Percentiles rank a stretch among this genome's conserved stretches.
These are phyloP conservation scores for Blastomyces silverae DNA, from an alignment of 2,329 filamentous ascomycete genomes.

Conservation along the genomic window DNA sequence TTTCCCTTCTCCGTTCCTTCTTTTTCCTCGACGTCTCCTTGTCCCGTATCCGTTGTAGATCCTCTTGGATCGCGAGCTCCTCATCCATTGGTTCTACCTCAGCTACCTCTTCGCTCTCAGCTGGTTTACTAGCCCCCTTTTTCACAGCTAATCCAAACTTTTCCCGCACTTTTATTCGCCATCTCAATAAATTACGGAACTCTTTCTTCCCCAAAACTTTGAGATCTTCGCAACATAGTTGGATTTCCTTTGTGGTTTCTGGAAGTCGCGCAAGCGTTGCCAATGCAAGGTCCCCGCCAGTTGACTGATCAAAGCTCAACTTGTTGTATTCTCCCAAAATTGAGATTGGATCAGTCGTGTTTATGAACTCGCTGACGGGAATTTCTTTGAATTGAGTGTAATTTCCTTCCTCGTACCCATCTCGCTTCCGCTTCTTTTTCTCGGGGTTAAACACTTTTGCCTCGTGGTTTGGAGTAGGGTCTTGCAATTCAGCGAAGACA, in stretches of 20 bases:
- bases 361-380: conserved; percentile 84
- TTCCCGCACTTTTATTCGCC: conserved; percentile 82
- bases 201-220: conserved; percentile 90
- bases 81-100: conserved; percentile 89
- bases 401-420: conserved; percentile 95
- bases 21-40: conserved; percentile 69
- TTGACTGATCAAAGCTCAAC: conserved; percentile 72
- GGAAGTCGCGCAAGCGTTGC: conserved; percentile 78
- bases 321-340: conserved; percentile 82
- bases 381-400: conserved; percentile 88
- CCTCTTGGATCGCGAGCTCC: conserved; percentile 81
- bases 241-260: conserved; percentile 78
- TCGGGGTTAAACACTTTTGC: conserved; percentile 98
- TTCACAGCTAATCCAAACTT: conserved; percentile 81
- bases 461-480: conserved; percentile 85
- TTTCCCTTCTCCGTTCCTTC: conserved; percentile 76
- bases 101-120: conserved; percentile 63
- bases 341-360: conserved; percentile 85
- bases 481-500: conserved; percentile 88
- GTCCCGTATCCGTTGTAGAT: conserved; percentile 75
- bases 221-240: conserved; percentile 70
- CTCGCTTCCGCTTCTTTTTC: conserved; percentile 92
- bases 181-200: conserved; percentile 81
- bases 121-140: conserved; percentile 46
- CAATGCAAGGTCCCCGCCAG: conserved; percentile 75